Base-by-base conservation (phyloP, 495 filamentous ascomycete genomes). In the Hypomontagnella submonticulosa region DNA sequence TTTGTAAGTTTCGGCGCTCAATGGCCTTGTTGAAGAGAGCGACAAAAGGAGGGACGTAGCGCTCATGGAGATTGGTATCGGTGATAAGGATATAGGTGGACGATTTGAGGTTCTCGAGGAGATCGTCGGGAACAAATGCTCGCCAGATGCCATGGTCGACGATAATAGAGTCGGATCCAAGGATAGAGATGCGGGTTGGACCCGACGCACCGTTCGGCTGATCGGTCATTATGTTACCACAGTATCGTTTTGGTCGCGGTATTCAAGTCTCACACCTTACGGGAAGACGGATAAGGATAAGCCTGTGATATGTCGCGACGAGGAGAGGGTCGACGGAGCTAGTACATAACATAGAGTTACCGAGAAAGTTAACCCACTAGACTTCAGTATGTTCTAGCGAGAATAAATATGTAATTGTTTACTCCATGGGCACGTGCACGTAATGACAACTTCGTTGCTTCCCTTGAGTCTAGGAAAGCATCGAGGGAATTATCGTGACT, bases 51-150 rank as follows among this genome's bases (percentile, higher is more conserved):
- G 92, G 85, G 6, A 90, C 88, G 79, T 99, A 97, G 66, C 89
- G 84, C 12, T 87, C 83, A 49, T 85, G 85, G 63, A 99, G 88
- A 75, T 98, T 98, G 15, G 92, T 94, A 77, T 99, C 95, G 71
- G 95, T 98, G 69, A 99, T 89, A 42, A 99, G 88, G 43, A 97
- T 90, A 76, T 97, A 99, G 60, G 92, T 97, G 20, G 92, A 94
- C 18, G 93, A 94, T 40, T 84, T 78, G 60, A 95, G 77, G 71
- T 87, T 89, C 27, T 83, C 80, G 67, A 97, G 81, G 40, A 99
- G 83, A 77, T 98, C 96, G 69, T 89, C 78, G 47, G 87, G 87
- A 67, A 98, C 87, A 74, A 88, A 94, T 65, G 82, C 83, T 63
- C 88, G 87, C 90, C 92, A 97, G 59, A 99, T 86, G 57, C 90